A percentile compares a stretch with the other conserved stretches of the same genome.
Evolutionary conservation across 1,284 basidiomycete species (phyloP).

Genomic region (Rhodotorula sp.): DNA sequence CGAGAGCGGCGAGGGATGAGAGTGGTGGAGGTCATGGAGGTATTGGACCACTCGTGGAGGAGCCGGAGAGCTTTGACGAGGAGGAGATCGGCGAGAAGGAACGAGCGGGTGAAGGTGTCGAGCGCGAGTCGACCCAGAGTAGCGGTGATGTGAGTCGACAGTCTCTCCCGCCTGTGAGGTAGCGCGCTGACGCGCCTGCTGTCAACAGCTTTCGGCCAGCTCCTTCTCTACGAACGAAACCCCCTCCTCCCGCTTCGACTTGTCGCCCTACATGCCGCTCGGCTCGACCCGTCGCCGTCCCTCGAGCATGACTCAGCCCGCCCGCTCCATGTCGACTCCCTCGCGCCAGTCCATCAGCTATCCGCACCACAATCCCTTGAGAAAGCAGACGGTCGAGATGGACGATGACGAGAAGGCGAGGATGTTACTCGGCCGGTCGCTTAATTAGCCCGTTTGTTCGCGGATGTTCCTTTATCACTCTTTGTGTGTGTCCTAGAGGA

Average conservation of each 20-base stretch:
- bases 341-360: not conserved
- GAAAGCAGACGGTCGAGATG: not conserved
- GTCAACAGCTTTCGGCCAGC: not conserved
- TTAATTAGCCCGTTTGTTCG: not conserved
- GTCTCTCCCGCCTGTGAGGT: not conserved
- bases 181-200: no score
- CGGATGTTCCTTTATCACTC: no score
- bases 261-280: not conserved
- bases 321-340: not conserved
- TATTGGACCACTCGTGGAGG: not conserved
- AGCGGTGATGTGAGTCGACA: no score
- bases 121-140: not conserved
- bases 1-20: not conserved
- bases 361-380: slow-evolving; percentile 1
- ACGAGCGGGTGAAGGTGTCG: not conserved
- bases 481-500: no score
- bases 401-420: slow-evolving; percentile 1
- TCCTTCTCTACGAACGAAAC: not conserved
- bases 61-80: not conserved
- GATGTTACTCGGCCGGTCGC: not conserved
- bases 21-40: not conserved
- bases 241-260: not conserved
- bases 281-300: not conserved
- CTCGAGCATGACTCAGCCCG: not conserved
- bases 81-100: not conserved